Evolutionary conservation across 83 land plant species (phyloP), one percentile per base, ranked within the genome.

Genomic region (Diphasiastrum complanatum): DNA sequence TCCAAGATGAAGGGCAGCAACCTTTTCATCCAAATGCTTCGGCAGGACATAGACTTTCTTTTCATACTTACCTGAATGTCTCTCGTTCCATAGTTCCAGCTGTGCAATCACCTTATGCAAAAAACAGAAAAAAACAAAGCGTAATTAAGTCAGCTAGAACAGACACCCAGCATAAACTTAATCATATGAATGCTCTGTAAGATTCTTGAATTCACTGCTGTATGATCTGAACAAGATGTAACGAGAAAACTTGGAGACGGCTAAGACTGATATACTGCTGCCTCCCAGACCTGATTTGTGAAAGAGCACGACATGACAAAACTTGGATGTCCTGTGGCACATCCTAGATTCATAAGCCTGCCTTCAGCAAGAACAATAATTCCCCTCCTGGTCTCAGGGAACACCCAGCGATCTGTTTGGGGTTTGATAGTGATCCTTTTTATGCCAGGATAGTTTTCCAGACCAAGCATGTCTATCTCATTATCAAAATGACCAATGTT

Each of bases 1-100:
- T 19, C 66, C 76, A 28, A 88, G 76, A 58, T 89, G 91, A 33
- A 89, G 81, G 4, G 78, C 72, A 5, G 92, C 92, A 34, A 87
- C 92, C 77, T 87, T 87, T 83, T 87, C 92, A 51, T 84, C 95
- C 45, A 87, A 60, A 69, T 87, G 95, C 82, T 85, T 89, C 25
- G 95, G 95, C 67, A 88, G 52, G 4, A 88, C 87, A 60, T 85
- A 88, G 50, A 85, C 91, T 80, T 86, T 69, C 79, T 83, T 89
- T 80, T 83, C 81, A 34, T 86, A 90, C 75, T 86, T 86, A 11
- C 89, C 85, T 26, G 80, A 36, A 32, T 46, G 60, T 71, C 59
- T 87, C 79, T 89, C 91, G 40, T 85, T 85, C 95, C 90, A 88
- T 54, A 80, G 67, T 73, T 88, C 86, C 20, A 88, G 75, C 73